Base-by-base conservation (phyloP, 345 rosid genomes). In the Eucalyptus rudis region DNA sequence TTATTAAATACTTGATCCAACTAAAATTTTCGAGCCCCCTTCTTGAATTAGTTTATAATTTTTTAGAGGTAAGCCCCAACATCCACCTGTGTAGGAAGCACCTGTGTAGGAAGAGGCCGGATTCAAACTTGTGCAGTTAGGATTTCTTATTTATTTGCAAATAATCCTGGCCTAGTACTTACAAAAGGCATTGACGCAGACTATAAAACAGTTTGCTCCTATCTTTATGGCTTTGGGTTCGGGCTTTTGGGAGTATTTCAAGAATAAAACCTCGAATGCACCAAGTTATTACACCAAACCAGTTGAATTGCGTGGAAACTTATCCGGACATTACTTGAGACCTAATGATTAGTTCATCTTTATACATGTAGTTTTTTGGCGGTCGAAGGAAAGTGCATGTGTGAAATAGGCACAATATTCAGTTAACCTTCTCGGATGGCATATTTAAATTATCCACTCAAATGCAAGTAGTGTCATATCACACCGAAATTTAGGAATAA, bases 221-320 rank as follows among this genome's bases (percentile, higher is more conserved):
- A 56, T 56, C 62, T 56, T 24, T 56, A 54, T 56, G 62, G 0
- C 62, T 10, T 56, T 56, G 29, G 62, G 1, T 56, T 56, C 29
- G 29, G 29, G 62, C 13, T 9, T 10, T 0, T 10, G 29, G 13
- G 0, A 56, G 62, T 56, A 24, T 56, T 24, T 25, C 0, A 10
- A 56, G 12, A 56, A 56, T 56, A 56, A 24, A 56, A 56, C 25
- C 59, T 9, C 5, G 11, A 54, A 22, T 0, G 62, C 62, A 56
- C 29, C 62, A 5, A 24, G 62, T 56, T 24, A 19, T 10, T 10
- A 2, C 62, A 25, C 29, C 62, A 22, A 10, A 25, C 13, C 62
- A 10, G 29, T 56, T 56, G 62, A 13, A 29, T 31, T 29, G 68
- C 68, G 0, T 29, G 31, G n/a, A 62, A 62, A 62, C 68, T 62